Conservation (phyloP, 2,329 filamentous ascomycete genomes). For the Botrytis byssoidea region DNA sequence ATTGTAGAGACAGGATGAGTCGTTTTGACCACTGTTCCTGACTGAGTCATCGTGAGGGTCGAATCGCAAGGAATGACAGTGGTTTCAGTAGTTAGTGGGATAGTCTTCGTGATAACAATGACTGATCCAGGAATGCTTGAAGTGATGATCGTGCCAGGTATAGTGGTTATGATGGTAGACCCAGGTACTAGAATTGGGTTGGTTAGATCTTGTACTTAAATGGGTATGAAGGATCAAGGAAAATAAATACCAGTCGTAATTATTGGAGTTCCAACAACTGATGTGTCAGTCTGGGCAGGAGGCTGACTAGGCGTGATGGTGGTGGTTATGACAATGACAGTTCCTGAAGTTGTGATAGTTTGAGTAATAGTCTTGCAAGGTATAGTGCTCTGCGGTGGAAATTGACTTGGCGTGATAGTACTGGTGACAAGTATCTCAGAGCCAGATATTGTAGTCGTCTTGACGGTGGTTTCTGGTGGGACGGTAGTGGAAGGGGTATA, state of each 20-base stretch:
- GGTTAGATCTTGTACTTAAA: background rate
- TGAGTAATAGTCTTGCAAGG: background rate
- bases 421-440: background rate
- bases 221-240: background rate
- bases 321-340: background rate
- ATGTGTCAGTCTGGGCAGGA: background rate
- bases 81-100: conserved; percentile 5
- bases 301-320: background rate
- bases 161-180: background rate
- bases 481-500: background rate
- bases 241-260: background rate
- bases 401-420: background rate
- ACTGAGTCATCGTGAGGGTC: conserved; percentile 1
- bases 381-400: background rate
- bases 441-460: conserved; percentile 10
- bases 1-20: conserved; percentile 11
- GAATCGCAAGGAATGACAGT: conserved; percentile 10
- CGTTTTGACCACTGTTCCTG: background rate
- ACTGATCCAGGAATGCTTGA: conserved; percentile 7
- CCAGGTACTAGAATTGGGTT: background rate
- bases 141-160: conserved; percentile 1
- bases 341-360: conserved; percentile 4
- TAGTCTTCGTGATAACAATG: conserved; percentile 2
- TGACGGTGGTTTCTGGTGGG: background rate
- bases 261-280: background rate